Percentiles rank a stretch among this genome's conserved stretches.
These are phyloP conservation scores for Xerocomus minutiporus DNA, from an alignment of 1,284 basidiomycete species.

Conservation along the genomic window DNA sequence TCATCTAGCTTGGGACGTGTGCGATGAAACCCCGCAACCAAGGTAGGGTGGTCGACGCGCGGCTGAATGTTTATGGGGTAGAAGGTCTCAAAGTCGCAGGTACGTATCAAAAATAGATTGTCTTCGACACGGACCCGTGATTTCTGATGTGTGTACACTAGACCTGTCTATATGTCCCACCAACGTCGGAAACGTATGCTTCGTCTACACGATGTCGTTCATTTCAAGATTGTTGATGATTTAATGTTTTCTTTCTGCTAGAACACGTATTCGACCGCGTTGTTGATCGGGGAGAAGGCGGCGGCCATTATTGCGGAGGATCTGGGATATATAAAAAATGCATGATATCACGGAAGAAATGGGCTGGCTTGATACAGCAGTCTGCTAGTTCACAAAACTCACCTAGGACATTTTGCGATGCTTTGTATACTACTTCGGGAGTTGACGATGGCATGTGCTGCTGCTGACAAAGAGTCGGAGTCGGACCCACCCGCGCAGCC, in stretches of 20 bases:
- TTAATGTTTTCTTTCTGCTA: not conserved
- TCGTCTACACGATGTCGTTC: not conserved
- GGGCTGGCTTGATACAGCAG: too few relatives aligned
- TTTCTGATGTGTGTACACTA: too few relatives aligned
- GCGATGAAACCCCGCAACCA: conserved; percentile 28
- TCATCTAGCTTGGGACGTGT: not conserved
- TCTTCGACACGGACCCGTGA: too few relatives aligned
- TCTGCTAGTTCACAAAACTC: too few relatives aligned
- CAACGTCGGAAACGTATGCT: too few relatives aligned
- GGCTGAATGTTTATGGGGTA: conserved; percentile 29
- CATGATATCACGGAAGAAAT: not conserved
- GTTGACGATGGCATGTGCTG: too few relatives aligned
- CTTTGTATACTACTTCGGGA: too few relatives aligned
- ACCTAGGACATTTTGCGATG: too few relatives aligned
- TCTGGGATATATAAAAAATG: conserved; percentile 6
- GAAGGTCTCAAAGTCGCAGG: conserved; percentile 28
- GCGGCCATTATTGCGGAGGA: conserved; percentile 27
- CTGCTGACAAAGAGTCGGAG: too few relatives aligned
- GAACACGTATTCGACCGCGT: conserved; percentile 32
- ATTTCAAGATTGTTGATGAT: not conserved
- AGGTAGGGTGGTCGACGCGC: conserved; percentile 29
- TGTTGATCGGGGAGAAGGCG: conserved; percentile 31
- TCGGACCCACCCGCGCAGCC: too few relatives aligned
- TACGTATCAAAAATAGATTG: conserved; percentile 5
- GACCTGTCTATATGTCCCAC: too few relatives aligned